phyloP scores from a whole-genome alignment of 192 early-diverging fungal genomes.

The Linnemannia schmuckeri region DNA sequence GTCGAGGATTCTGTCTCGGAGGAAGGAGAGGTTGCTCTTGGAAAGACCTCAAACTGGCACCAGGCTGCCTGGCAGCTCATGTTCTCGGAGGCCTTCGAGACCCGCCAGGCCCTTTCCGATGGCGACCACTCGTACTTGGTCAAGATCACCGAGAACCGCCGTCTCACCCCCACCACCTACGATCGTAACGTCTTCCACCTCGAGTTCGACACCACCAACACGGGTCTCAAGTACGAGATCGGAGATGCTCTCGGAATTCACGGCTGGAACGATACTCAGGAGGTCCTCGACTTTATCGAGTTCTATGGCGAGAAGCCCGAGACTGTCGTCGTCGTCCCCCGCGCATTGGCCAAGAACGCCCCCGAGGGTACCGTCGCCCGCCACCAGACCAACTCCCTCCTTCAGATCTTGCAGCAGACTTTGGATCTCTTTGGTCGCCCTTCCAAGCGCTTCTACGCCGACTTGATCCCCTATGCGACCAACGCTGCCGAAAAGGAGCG shows the following conservation, averaged over 20 bases:
- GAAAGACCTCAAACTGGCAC: slow-evolving; percentile 63
- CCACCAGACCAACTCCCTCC: slow-evolving; percentile 78
- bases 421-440: slow-evolving; percentile 96
- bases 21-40: slow-evolving; percentile 60
- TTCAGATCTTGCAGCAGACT: slow-evolving; percentile 85
- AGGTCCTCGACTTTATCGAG: slow-evolving; percentile 80
- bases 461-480: slow-evolving; percentile 77
- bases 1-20: slow-evolving; percentile 20
- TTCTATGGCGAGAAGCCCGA: slow-evolving; percentile 79
- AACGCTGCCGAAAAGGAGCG: slow-evolving; percentile 77
- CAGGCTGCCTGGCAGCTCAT: slow-evolving; percentile 72
- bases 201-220: slow-evolving; percentile 89
- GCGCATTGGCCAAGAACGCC: slow-evolving; percentile 62
- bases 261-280: slow-evolving; percentile 84
- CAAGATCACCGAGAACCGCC: slow-evolving; percentile 78
- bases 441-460: slow-evolving; percentile 93
- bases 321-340: slow-evolving; percentile 70
- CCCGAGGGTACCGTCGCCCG: slow-evolving; percentile 61
- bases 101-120: slow-evolving; percentile 66
- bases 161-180: slow-evolving; percentile 90
- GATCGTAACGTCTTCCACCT: slow-evolving; percentile 98
- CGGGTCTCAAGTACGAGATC: slow-evolving; percentile 89
- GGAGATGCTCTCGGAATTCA: slow-evolving; percentile 96
- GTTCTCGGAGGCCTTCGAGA: slow-evolving; percentile 79
- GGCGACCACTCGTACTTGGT: slow-evolving; percentile 77